Percentiles rank a stretch among this genome's conserved stretches.
Conservation (phyloP, 805 yeast genomes). For the Zygotorulaspora chibaensis region DNA sequence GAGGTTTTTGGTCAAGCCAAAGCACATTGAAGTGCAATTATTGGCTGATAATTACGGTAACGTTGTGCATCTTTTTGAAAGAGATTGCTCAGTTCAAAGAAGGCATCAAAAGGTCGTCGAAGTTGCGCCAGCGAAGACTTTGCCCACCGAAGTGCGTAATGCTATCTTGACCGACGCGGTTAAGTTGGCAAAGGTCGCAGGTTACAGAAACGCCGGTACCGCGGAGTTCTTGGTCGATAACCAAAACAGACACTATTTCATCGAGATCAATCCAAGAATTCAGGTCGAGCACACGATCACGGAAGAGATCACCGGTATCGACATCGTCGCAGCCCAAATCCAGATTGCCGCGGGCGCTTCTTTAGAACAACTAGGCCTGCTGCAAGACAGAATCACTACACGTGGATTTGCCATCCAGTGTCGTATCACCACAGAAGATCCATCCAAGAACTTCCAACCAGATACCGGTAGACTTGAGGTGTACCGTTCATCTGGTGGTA, state of each 20-base stretch:
- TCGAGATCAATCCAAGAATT: constrained; percentile 96
- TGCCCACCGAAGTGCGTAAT: constrained; percentile 79
- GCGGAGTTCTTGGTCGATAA: constrained; percentile 94
- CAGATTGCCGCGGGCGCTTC: constrained; percentile 99
- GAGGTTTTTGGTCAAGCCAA: constrained; percentile 90
- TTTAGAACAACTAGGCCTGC: constrained; percentile 80
- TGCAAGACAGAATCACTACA: constrained; percentile 91
- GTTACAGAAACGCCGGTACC: constrained; percentile 96
- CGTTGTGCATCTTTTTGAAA: constrained; percentile 90
- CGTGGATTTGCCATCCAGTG: constrained; percentile 99
- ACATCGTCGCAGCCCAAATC: constrained; percentile 95
- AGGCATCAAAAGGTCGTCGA: constrained; percentile 99
- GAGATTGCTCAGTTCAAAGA: constrained; percentile 99
- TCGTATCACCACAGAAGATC: constrained; percentile 98
- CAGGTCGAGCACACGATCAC: constrained; percentile 99
- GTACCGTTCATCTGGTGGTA: constrained; percentile 98
- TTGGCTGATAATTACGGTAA: constrained; percentile 92
- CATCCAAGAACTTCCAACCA: constrained; percentile 93
- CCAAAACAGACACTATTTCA: constrained; percentile 93
- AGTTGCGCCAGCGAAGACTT: constrained; percentile 93
- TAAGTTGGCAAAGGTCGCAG: constrained; percentile 78
- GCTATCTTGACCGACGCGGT: constrained; percentile 95
- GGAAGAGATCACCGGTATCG: constrained; percentile 98
- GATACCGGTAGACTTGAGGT: constrained; percentile 98
- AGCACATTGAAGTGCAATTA: constrained; percentile 96